Conservation (phyloP, 1,284 basidiomycete genomes). For the Sphagnurus paluster region DNA sequence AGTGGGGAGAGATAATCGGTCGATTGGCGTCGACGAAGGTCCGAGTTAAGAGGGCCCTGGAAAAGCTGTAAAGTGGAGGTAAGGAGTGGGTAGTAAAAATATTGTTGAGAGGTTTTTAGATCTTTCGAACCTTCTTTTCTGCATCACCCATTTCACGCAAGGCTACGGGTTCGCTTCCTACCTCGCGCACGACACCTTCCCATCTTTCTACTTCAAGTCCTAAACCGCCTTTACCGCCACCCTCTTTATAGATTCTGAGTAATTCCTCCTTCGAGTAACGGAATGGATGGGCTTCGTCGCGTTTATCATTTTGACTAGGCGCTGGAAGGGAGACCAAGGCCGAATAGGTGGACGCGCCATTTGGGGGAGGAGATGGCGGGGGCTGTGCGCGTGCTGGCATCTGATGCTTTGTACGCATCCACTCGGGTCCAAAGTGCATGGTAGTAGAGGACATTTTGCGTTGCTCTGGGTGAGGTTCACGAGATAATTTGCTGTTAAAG, state of each 20-base stretch:
- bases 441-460: constrained; percentile 66
- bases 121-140: constrained; percentile 81
- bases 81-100: constrained; percentile 16
- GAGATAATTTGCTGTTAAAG: constrained; percentile 22
- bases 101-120: constrained; percentile 17
- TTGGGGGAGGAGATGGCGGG: constrained; percentile 58
- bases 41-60: constrained; percentile 73
- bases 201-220: constrained; percentile 86
- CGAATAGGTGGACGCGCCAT: constrained; percentile 73
- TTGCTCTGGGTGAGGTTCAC: constrained; percentile 24
- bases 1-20: constrained; percentile 64
- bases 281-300: constrained; percentile 74
- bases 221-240: constrained; percentile 68
- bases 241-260: constrained; percentile 82
- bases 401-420: constrained; percentile 82
- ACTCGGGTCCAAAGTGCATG: constrained; percentile 86
- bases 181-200: constrained; percentile 82
- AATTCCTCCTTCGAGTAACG: constrained; percentile 86
- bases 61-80: constrained; percentile 53
- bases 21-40: constrained; percentile 78
- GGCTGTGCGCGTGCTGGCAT: constrained; percentile 52
- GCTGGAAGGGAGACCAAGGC: constrained; percentile 66
- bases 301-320: constrained; percentile 49
- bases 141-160: constrained; percentile 76
- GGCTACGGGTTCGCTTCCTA: constrained; percentile 70